Evolutionary conservation across 2,329 filamentous ascomycete genomes (phyloP).

Genomic region (Talaromyces rugulosus): DNA sequence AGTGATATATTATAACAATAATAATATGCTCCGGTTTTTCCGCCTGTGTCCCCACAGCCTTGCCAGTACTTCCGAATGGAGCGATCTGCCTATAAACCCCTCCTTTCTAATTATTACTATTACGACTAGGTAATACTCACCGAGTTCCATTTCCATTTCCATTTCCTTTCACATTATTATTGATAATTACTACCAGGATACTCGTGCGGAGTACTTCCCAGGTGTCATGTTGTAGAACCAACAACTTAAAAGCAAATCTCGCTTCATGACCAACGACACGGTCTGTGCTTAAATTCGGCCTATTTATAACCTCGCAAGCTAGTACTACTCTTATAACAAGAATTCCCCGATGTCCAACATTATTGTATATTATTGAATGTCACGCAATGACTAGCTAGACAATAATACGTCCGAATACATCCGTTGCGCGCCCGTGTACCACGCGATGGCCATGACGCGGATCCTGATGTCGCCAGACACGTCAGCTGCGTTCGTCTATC

Average conservation of each 20-base stretch:
- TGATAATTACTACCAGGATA: no score
- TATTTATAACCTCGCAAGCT: no score
- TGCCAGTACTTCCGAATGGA: not conserved
- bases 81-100: not conserved
- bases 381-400: not conserved
- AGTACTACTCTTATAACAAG: no score
- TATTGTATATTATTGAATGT: not conserved
- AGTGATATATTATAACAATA: not conserved
- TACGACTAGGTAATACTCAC: not conserved
- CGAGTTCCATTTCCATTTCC: no score
- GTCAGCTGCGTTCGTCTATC: not conserved
- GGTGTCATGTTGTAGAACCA: not conserved
- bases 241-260: not conserved
- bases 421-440: not conserved
- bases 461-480: not conserved
- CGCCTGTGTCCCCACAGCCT: not conserved
- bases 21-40: not conserved
- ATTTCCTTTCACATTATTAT: no score
- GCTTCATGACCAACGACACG: no score
- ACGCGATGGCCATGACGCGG: not conserved
- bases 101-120: no score
- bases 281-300: no score
- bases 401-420: not conserved
- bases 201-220: no score
- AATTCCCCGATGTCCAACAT: not conserved